phyloP scores from a whole-genome alignment of 1,139 yeast species.

The Saccharomyces hybrid region DNA sequence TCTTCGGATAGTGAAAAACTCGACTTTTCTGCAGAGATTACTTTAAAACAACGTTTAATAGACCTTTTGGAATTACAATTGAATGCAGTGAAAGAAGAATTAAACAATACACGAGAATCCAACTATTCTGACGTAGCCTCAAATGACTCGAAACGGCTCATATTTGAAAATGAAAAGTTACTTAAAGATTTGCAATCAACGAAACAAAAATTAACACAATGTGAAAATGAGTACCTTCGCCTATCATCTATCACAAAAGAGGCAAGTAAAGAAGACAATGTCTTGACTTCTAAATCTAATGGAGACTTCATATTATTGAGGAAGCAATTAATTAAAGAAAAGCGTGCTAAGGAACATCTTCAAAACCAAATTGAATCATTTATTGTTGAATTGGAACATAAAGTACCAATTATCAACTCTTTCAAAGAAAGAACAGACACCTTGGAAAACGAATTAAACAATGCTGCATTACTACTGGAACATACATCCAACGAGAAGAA shows the following conservation, averaged over 20 bases:
- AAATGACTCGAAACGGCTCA: background rate
- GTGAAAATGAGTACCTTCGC: slow-evolving; percentile 42
- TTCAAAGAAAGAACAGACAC: slow-evolving; percentile 48
- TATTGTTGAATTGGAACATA: slow-evolving; percentile 67
- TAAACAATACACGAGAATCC: slow-evolving; percentile 34
- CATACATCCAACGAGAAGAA: slow-evolving; percentile 37
- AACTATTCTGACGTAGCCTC: slow-evolving; percentile 31
- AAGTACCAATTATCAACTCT: slow-evolving; percentile 70
- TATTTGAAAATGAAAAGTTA: background rate
- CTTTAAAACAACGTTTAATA: slow-evolving; percentile 55
- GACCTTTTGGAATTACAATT: slow-evolving; percentile 51
- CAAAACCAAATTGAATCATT: slow-evolving; percentile 65
- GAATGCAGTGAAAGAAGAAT: slow-evolving; percentile 29
- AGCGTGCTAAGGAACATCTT: slow-evolving; percentile 60
- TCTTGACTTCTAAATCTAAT: slow-evolving; percentile 5
- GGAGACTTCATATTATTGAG: slow-evolving; percentile 60
- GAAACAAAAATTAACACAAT: slow-evolving; percentile 39
- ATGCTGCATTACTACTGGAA: slow-evolving; percentile 45
- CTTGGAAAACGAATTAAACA: slow-evolving; percentile 43
- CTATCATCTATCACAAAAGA: slow-evolving; percentile 37
- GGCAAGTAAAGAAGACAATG: slow-evolving; percentile 43
- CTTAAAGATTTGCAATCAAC: slow-evolving; percentile 24
- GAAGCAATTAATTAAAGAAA: slow-evolving; percentile 62
- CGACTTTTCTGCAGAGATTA: slow-evolving; percentile 54
- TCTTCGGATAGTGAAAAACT: slow-evolving; percentile 42